phyloP scores from a whole-genome alignment of 2,329 filamentous ascomycete genomes.

The Talaromyces sp. region DNA sequence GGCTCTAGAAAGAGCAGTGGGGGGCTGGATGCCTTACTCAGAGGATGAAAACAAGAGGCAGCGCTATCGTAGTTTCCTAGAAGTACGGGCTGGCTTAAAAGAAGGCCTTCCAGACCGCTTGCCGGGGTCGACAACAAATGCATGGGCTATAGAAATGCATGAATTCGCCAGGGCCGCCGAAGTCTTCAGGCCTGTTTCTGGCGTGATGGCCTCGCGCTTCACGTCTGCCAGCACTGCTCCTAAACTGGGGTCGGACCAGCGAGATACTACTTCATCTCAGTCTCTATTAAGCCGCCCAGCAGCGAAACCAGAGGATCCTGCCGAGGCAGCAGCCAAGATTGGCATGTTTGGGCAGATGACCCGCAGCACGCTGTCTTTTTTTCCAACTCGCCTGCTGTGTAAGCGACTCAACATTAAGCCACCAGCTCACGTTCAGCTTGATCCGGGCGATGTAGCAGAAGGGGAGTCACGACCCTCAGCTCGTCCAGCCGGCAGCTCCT shows the following conservation, averaged over 20 bases:
- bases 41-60: conserved; percentile 73
- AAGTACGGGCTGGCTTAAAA: conserved; percentile 64
- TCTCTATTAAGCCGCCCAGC: conserved; percentile 45
- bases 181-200: conserved; percentile 88
- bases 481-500: conserved; percentile 11
- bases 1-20: conserved; percentile 60
- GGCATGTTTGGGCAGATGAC: conserved; percentile 94
- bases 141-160: conserved; percentile 73
- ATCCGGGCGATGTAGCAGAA: conserved; percentile 41
- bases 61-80: conserved; percentile 79
- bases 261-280: conserved; percentile 23
- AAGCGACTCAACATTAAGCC: conserved; percentile 88
- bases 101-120: conserved; percentile 55
- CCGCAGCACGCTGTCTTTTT: conserved; percentile 65
- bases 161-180: conserved; percentile 71
- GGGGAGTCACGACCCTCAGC: conserved; percentile 31
- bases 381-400: conserved; percentile 79
- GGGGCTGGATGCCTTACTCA: conserved; percentile 75
- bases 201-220: conserved; percentile 89
- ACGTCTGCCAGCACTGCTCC: conserved; percentile 55
- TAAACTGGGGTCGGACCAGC: conserved; percentile 34
- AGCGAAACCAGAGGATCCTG: conserved; percentile 65
- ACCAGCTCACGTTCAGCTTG: conserved; percentile 62
- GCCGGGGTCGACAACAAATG: conserved; percentile 55
- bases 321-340: conserved; percentile 78